Conservation (phyloP, 352 stramenopile species). For the Halophytophthora polymorphica region DNA sequence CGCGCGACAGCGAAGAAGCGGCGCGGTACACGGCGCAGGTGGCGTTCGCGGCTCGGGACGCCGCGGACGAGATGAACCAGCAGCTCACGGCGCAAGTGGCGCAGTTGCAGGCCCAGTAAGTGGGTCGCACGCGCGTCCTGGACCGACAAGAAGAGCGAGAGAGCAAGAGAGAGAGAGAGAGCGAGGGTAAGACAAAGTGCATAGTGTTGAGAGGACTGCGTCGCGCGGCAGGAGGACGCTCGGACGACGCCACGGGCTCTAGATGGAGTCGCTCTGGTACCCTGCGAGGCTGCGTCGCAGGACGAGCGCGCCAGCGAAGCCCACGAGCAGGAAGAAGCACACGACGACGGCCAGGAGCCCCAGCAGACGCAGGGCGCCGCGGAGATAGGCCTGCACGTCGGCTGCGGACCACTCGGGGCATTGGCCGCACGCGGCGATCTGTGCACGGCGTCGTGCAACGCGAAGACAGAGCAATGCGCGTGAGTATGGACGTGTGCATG, state of each 20-base stretch:
- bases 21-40: conserved; percentile 67
- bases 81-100: conserved; percentile 41
- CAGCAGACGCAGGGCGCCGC: conserved; percentile 57
- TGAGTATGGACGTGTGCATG: too few species aligned
- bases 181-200: too few species aligned
- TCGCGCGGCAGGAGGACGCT: too few species aligned
- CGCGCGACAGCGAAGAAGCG: conserved; percentile 70
- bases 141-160: too few species aligned
- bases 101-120: conserved; percentile 17
- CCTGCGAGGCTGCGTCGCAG: conserved; percentile 68
- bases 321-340: conserved; percentile 76
- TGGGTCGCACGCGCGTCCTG: too few species aligned
- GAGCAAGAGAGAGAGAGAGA: too few species aligned
- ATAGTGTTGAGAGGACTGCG: conserved; percentile 6
- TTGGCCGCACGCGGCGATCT: conserved; percentile 69
- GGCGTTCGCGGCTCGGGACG: conserved; percentile 65
- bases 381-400: conserved; percentile 71
- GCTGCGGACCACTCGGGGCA: conserved; percentile 74
- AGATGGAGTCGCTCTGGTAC: conserved; percentile 87
- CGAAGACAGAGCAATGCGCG: conserved; percentile 1
- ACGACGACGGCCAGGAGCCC: conserved; percentile 65
- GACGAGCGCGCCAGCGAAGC: conserved; percentile 62
- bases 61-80: conserved; percentile 45
- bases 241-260: conserved; percentile 4
- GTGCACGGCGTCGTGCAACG: conserved; percentile 1